Conservation (phyloP, 352 stramenopile genomes). For the Pythium aquatile region DNA sequence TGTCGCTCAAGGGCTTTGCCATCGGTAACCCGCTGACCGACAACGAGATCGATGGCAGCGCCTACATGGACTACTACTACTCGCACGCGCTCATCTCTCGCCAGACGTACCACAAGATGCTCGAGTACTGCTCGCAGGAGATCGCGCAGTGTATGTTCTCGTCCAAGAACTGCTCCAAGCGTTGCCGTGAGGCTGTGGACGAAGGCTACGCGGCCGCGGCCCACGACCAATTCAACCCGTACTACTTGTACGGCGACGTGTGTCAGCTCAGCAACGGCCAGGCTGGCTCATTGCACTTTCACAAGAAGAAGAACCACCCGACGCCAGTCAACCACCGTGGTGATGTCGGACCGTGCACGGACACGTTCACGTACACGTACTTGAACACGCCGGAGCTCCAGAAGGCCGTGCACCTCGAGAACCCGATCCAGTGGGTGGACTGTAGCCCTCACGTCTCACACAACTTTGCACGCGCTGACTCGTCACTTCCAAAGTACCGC, state of each 20-base stretch:
- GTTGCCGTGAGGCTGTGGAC: conserved; percentile 45
- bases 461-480: conserved; percentile 42
- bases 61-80: conserved; percentile 80
- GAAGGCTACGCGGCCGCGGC: conserved; percentile 41
- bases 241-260: conserved; percentile 73
- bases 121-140: conserved; percentile 51
- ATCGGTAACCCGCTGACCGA: conserved; percentile 79
- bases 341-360: conserved; percentile 51
- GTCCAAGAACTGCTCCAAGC: conserved; percentile 41
- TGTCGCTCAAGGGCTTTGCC: conserved; percentile 64
- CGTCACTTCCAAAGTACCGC: conserved; percentile 61
- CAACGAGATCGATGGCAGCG: conserved; percentile 58
- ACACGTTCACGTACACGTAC: conserved; percentile 49
- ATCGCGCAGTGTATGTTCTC: conserved; percentile 63
- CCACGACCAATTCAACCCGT: conserved; percentile 52
- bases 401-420: conserved; percentile 53
- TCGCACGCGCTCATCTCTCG: conserved; percentile 72
- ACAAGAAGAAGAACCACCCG: conserved; percentile 28
- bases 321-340: conserved; percentile 44
- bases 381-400: conserved; percentile 56
- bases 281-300: conserved; percentile 36
- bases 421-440: conserved; percentile 46
- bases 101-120: conserved; percentile 51
- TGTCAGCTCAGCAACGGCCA: conserved; percentile 60
- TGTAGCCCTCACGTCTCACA: conserved; percentile 54